Conservation (phyloP, 441 rosid genomes). For the Croton laevigatus region DNA sequence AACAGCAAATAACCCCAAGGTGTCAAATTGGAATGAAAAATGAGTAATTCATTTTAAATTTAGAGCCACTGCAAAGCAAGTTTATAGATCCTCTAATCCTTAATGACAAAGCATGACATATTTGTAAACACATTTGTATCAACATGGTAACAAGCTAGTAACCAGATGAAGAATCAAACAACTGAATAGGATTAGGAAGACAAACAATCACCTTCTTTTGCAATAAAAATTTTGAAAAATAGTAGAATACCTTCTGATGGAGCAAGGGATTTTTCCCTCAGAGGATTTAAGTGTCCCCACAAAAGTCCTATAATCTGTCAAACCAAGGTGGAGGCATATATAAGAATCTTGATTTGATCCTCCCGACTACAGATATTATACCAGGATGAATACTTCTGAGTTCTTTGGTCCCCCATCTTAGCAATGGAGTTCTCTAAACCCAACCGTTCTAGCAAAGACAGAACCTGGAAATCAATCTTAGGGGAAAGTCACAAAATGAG, state of each 20-base stretch:
- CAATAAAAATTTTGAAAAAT: conserved; percentile 3
- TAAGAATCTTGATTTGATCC: conserved; percentile 35
- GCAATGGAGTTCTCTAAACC: no score
- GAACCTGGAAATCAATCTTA: no score
- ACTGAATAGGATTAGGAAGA: background rate
- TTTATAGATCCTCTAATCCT: no score
- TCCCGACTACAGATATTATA: conserved; percentile 32
- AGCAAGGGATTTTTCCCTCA: conserved; percentile 74
- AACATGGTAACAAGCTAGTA: background rate
- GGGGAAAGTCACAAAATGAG: no score
- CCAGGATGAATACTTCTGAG: no score
- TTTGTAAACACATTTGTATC: background rate
- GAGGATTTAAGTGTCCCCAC: conserved; percentile 80
- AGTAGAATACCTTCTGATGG: conserved; percentile 59
- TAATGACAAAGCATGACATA: background rate
- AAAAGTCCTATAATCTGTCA: conserved; percentile 92
- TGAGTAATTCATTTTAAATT: background rate
- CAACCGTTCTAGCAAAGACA: no score
- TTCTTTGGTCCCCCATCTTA: no score
- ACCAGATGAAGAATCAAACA: conserved; percentile 6
- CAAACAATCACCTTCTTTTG: background rate
- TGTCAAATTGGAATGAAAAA: background rate
- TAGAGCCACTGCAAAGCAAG: no score
- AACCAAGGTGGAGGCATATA: conserved; percentile 68
- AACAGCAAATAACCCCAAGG: background rate